These are phyloP conservation scores for Salix brachista DNA, from an alignment of 345 rosid genomes.

Conservation along the genomic window DNA sequence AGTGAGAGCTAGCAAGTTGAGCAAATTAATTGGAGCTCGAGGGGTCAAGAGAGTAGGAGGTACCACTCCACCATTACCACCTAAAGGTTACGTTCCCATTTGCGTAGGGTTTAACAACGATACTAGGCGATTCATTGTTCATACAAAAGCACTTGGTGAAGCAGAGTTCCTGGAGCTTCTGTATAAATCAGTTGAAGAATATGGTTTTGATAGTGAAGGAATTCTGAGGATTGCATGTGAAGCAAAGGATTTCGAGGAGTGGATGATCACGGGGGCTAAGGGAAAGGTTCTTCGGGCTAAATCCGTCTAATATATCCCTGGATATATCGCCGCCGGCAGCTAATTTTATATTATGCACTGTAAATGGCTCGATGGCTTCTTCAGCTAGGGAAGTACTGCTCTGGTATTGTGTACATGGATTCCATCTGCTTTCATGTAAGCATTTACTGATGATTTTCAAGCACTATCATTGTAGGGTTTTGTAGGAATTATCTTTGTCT, in stretches of 20 bases:
- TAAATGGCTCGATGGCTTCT: too few species aligned
- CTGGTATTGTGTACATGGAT: background rate
- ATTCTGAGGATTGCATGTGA: constrained; percentile 33
- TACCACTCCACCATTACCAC: background rate
- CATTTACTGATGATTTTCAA: too few species aligned
- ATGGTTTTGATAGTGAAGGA: constrained; percentile 32
- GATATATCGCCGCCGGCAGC: too few species aligned
- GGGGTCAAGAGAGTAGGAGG: background rate
- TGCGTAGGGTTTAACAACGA: constrained; percentile 21
- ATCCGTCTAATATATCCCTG: background rate
- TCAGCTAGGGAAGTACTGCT: background rate
- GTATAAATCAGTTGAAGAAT: constrained; percentile 38
- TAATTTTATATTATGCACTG: too few species aligned
- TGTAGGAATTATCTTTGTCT: too few species aligned
- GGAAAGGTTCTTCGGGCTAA: constrained; percentile 14
- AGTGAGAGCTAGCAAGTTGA: constrained; percentile 14
- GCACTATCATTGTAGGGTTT: too few species aligned
- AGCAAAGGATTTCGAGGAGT: constrained; percentile 34
- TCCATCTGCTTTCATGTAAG: background rate
- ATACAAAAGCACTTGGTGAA: constrained; percentile 23
- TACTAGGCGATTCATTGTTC: constrained; percentile 25
- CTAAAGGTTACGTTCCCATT: constrained; percentile 37
- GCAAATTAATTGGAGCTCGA: constrained; percentile 2
- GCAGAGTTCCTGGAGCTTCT: constrained; percentile 33
- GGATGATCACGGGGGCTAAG: constrained; percentile 17